These are phyloP conservation scores for Globisporangium irregulare DNA, from an alignment of 352 stramenopile genomes.

Conservation along the genomic window DNA sequence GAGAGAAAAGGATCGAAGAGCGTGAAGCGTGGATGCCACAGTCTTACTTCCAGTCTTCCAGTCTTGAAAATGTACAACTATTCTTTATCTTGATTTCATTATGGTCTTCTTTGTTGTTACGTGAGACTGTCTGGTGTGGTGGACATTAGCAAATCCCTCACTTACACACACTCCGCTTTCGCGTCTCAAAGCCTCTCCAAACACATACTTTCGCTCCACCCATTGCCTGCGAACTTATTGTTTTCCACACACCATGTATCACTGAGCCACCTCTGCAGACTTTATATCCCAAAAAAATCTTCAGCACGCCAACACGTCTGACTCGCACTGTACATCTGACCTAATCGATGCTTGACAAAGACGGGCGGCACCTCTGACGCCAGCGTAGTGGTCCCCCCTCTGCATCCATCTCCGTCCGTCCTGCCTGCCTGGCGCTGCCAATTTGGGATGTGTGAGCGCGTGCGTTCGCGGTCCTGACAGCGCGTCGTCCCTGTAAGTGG, in stretches of 20 bases:
- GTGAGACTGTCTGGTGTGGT: neutral
- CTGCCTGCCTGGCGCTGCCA: no score
- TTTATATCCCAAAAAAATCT: neutral
- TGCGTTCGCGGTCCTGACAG: neutral
- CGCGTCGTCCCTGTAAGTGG: neutral
- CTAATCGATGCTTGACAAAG: slow-evolving; percentile 5
- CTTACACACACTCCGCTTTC: neutral
- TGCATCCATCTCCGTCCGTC: slow-evolving; percentile 4
- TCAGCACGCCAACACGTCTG: neutral
- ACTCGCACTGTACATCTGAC: slow-evolving; percentile 10
- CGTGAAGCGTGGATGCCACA: neutral
- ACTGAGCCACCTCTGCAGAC: neutral
- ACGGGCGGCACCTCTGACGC: slow-evolving; percentile 12
- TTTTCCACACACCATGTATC: no score
- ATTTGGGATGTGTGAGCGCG: slow-evolving; percentile 2
- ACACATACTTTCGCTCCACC: neutral
- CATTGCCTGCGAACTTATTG: neutral
- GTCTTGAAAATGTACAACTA: neutral
- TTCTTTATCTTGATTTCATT: slow-evolving; percentile 1
- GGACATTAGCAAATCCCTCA: neutral
- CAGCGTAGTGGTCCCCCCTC: slow-evolving; percentile 9
- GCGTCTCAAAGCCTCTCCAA: neutral
- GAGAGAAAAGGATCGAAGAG: neutral
- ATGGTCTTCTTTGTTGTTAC: neutral
- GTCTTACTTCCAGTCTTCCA: neutral